Percentiles rank a stretch among this genome's conserved stretches.
These are phyloP conservation scores for Ceratobasidium sp. DNA, from an alignment of 1,284 basidiomycete genomes.

Conservation along the genomic window DNA sequence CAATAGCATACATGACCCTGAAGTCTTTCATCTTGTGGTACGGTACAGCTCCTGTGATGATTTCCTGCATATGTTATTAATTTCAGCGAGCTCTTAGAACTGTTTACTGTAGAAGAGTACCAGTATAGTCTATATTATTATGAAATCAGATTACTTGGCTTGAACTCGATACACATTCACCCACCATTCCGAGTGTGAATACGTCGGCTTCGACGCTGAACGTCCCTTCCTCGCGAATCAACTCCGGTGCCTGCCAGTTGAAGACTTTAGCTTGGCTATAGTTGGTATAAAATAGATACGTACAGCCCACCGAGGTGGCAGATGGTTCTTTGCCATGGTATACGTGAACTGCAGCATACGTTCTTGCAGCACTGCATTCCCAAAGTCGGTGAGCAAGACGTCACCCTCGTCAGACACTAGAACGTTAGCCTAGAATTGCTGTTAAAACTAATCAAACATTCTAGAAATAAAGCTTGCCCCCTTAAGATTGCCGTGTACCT, in stretches of 20 bases:
- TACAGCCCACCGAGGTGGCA: slow-evolving; percentile 28
- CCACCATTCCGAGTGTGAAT: slow-evolving; percentile 29
- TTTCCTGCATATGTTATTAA: background rate
- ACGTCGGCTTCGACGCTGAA: slow-evolving; percentile 11
- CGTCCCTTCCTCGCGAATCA: background rate
- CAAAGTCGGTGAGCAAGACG: slow-evolving; percentile 15
- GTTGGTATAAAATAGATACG: background rate
- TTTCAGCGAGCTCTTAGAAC: background rate
- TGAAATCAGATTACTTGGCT: background rate
- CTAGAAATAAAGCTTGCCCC: background rate
- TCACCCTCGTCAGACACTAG: background rate
- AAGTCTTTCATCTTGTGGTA: background rate
- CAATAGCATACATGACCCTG: slow-evolving; percentile 4
- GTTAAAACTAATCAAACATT: background rate
- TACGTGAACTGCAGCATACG: slow-evolving; percentile 25
- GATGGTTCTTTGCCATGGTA: background rate
- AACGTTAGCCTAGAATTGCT: background rate
- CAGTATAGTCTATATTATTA: slow-evolving; percentile 3
- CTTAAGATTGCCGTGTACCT: background rate
- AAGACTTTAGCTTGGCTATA: no score
- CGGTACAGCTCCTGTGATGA: slow-evolving; percentile 9
- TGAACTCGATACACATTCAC: background rate
- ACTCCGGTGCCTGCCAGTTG: slow-evolving; percentile 11
- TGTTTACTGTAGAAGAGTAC: background rate
- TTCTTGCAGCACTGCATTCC: slow-evolving; percentile 19